These are phyloP conservation scores for Asterionellopsis glacialis DNA, from an alignment of 108 stramenopile species.

Conservation along the genomic window DNA sequence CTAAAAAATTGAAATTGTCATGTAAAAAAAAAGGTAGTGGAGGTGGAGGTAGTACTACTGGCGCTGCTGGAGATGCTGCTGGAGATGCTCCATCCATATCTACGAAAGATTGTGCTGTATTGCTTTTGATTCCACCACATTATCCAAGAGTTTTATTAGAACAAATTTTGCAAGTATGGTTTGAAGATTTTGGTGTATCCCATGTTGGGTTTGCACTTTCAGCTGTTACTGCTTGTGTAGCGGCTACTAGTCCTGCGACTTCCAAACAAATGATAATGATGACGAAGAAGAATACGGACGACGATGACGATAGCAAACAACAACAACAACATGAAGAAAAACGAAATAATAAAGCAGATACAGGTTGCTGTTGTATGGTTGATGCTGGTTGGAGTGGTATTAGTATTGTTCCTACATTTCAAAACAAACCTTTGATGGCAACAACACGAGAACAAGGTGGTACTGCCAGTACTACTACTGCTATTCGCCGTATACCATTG, in stretches of 20 bases:
- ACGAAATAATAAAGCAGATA: conserved; percentile 12
- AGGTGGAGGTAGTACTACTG: background rate
- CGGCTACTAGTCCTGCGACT: background rate
- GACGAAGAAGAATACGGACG: no score
- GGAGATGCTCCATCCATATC: conserved; percentile 13
- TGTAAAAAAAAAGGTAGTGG: background rate
- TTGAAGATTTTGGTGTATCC: conserved; percentile 49
- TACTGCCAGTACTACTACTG: conserved; percentile 1
- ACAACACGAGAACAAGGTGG: background rate
- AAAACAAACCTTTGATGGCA: conserved; percentile 32
- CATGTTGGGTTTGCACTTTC: conserved; percentile 42
- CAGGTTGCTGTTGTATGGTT: conserved; percentile 73
- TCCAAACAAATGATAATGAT: background rate
- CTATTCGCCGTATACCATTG: conserved; percentile 75
- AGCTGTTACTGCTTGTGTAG: conserved; percentile 6
- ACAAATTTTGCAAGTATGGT: conserved; percentile 41
- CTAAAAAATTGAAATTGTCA: conserved; percentile 2
- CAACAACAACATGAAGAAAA: no score
- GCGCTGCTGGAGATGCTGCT: conserved; percentile 1
- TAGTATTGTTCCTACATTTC: conserved; percentile 75
- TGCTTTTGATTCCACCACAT: conserved; percentile 34
- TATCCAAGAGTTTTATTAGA: conserved; percentile 43
- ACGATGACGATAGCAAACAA: background rate
- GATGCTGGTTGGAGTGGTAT: conserved; percentile 91
- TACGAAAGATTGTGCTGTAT: conserved; percentile 28